phyloP scores from a whole-genome alignment of 768 basidiomycete genomes.

The Amanita pseudoporphyria region DNA sequence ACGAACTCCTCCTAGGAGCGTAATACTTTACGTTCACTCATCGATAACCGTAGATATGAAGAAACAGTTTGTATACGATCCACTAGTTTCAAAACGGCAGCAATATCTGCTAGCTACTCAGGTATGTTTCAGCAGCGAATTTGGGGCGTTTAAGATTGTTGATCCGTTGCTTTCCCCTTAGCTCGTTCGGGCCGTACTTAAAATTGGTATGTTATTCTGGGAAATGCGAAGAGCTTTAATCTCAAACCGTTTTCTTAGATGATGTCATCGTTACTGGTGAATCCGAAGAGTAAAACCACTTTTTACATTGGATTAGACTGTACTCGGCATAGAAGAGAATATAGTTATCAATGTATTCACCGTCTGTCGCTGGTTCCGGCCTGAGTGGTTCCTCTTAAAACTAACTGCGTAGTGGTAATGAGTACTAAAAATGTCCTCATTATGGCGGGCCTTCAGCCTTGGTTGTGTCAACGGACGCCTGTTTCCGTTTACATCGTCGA shows the following conservation, averaged over 20 bases:
- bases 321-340: neutral
- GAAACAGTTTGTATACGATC: slow-evolving; percentile 94
- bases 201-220: slow-evolving; percentile 53
- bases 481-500: too few relatives aligned
- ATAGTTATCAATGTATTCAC: neutral
- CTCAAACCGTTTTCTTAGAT: slow-evolving; percentile 32
- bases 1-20: slow-evolving; percentile 12
- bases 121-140: slow-evolving; percentile 28
- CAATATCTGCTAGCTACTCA: slow-evolving; percentile 97
- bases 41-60: slow-evolving; percentile 71
- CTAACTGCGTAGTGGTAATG: too few relatives aligned
- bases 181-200: slow-evolving; percentile 81
- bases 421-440: too few relatives aligned
- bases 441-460: too few relatives aligned
- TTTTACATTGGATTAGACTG: neutral
- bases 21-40: neutral
- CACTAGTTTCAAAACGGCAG: slow-evolving; percentile 93
- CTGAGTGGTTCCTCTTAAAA: too few relatives aligned
- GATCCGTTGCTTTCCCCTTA: slow-evolving; percentile 16
- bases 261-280: slow-evolving; percentile 72
- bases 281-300: slow-evolving; percentile 45
- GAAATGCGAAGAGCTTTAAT: neutral
- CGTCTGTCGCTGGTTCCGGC: too few relatives aligned
- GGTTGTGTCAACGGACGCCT: too few relatives aligned
- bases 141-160: neutral